A percentile compares a stretch with the other conserved stretches of the same genome.
These are phyloP conservation scores for Boehmeria nivea DNA, from an alignment of 306 rosid species.

Conservation along the genomic window DNA sequence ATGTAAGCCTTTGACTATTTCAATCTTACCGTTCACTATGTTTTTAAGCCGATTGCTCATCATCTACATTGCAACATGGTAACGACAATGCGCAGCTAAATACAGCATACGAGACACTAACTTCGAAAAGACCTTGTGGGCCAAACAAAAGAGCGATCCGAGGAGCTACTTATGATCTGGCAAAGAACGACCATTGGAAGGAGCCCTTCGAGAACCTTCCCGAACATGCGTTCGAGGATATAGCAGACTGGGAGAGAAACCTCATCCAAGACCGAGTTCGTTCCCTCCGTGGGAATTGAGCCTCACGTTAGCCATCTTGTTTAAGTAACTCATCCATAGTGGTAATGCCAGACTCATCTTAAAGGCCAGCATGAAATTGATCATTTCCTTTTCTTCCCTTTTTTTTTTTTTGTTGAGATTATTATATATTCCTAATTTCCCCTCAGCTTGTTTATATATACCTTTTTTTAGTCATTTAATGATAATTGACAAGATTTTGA, in stretches of 20 bases:
- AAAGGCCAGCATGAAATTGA: too few species aligned
- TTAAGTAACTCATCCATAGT: too few species aligned
- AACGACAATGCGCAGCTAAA: slow-evolving; percentile 49
- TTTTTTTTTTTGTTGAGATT: too few species aligned
- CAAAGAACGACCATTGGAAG: slow-evolving; percentile 78
- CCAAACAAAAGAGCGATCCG: slow-evolving; percentile 78
- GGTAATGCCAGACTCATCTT: too few species aligned
- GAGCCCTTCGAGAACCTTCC: slow-evolving; percentile 89
- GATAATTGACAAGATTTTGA: too few species aligned
- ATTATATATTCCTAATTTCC: too few species aligned
- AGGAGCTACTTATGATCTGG: slow-evolving; percentile 74
- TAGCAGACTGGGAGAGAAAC: slow-evolving; percentile 87
- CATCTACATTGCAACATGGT: too few species aligned
- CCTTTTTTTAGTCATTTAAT: too few species aligned
- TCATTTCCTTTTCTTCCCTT: too few species aligned
- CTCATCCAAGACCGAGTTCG: slow-evolving; percentile 59
- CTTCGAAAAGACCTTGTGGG: slow-evolving; percentile 85
- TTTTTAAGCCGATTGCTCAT: too few species aligned
- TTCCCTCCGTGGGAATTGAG: slow-evolving; percentile 69
- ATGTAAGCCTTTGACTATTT: slow-evolving; percentile 27
- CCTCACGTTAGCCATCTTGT: not conserved
- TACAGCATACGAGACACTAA: slow-evolving; percentile 65
- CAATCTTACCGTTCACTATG: not conserved
- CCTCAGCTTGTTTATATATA: too few species aligned
- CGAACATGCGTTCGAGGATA: slow-evolving; percentile 64